Conservation (phyloP, 2,329 filamentous ascomycete species). For the Fusarium sterilihyphosum region DNA sequence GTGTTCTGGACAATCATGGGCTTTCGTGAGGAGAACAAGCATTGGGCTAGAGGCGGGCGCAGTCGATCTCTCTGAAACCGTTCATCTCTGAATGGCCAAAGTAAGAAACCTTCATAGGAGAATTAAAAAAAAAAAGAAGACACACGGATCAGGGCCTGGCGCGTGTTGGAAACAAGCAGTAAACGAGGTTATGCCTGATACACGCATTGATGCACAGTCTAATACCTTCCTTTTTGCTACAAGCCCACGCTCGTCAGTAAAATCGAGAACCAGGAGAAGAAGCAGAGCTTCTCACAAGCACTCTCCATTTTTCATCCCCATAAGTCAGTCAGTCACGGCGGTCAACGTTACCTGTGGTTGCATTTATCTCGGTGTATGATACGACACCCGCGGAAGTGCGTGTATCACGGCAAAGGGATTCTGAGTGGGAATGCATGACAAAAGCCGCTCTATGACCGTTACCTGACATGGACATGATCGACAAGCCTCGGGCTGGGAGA, state of each 20-base stretch:
- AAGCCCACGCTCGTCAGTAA: slow-evolving; percentile 30
- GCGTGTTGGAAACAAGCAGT: slow-evolving; percentile 6
- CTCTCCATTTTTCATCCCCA: slow-evolving; percentile 3
- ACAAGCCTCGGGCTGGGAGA: slow-evolving; percentile 3
- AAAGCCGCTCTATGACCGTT: slow-evolving; percentile 28
- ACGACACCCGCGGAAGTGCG: slow-evolving; percentile 17
- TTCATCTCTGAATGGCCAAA: slow-evolving; percentile 19
- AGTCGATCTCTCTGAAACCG: slow-evolving; percentile 22
- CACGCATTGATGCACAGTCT: slow-evolving; percentile 25
- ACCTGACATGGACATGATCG: slow-evolving; percentile 24
- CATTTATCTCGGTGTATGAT: not conserved
- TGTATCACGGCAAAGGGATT: slow-evolving; percentile 21
- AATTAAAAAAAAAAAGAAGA: not conserved
- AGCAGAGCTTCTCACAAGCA: not conserved
- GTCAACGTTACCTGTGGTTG: slow-evolving; percentile 9
- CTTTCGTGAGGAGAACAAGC: not conserved
- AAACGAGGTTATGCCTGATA: slow-evolving; percentile 15
- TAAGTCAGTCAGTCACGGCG: not conserved
- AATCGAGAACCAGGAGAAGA: not conserved
- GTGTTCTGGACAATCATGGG: not conserved
- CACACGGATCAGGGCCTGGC: slow-evolving; percentile 31
- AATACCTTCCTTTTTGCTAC: slow-evolving; percentile 2
- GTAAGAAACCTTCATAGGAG: not conserved
- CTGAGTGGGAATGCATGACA: slow-evolving; percentile 19
- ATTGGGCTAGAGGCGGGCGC: slow-evolving; percentile 12